Evolutionary conservation across 176 grass and related monocot genomes (phyloP), one percentile per base, ranked within the genome.

Genomic region (Triticum aestivum): DNA sequence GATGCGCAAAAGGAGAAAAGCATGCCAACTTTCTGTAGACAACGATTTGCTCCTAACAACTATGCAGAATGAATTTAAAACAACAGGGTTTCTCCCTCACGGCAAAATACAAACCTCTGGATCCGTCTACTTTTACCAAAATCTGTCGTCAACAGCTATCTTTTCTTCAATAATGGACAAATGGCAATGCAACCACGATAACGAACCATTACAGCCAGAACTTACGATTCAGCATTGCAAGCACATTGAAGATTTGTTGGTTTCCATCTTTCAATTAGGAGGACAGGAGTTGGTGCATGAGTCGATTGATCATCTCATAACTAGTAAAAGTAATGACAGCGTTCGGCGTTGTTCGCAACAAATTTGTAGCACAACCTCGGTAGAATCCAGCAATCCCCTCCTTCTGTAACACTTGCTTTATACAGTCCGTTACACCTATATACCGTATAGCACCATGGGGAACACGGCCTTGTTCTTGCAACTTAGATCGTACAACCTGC

Each of bases 271-370:
- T 52, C 23, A 33, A 84, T 80, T 73, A 84, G 17, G 56, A 69
- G 5, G 72, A 81, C 35, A 97, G 80, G 35, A 92, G 38, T 87
- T 92, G 78, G 51, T 80, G 79, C 37, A 97, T 78, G 70, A 90
- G 56, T 67, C 87, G 84, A 75, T 83, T 84, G 65, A 97, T 95
- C 92, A 97, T 93, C 82, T 97, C 95, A 85, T 91, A 97, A 63
- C 95, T 95, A 21, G 89, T 94, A 84, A 95, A 92, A 66, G 92
- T 97, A 85, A 97, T 97, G 64, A 95, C 82, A 88, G 91, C 91
- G 59, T 90, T 89, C 44, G 95, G 95, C 23, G 91, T 97, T 18
- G 95, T 97, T 88, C 95, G 77, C 69, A 97, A 58, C 77, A 97
- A 89, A 84, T 97, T 97, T 20, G 92, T 93, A 35, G 82, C 92